phyloP scores from a whole-genome alignment of 345 rosid species.

The Streptanthus diversifolius region DNA sequence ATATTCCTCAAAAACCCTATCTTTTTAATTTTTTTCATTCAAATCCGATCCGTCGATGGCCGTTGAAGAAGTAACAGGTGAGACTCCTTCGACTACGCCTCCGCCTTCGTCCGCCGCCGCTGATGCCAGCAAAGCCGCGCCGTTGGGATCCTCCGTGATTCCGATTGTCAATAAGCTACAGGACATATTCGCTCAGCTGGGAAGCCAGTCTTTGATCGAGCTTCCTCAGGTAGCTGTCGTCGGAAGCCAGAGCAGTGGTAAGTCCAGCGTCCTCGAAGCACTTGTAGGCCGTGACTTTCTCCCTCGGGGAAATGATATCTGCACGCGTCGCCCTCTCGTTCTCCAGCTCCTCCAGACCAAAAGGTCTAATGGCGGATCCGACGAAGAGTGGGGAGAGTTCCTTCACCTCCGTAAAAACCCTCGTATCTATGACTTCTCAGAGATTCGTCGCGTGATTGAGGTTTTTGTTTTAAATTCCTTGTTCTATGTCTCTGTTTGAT shows the following conservation, averaged over 20 bases:
- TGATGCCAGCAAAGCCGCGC: conserved; percentile 28
- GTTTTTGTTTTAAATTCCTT: conserved; percentile 30
- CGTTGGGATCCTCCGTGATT: conserved; percentile 84
- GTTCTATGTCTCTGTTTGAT: background rate
- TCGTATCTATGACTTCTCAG: conserved; percentile 80
- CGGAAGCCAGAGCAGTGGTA: conserved; percentile 98
- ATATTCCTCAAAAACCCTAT: conserved; percentile 10
- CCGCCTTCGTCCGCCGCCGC: conserved; percentile 32
- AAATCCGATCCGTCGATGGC: conserved; percentile 30
- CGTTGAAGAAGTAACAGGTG: conserved; percentile 2
- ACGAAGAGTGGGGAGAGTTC: conserved; percentile 96
- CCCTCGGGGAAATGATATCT: conserved; percentile 87
- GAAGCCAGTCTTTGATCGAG: conserved; percentile 84
- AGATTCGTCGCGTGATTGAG: conserved; percentile 94
- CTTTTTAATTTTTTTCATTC: background rate
- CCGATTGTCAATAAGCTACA: conserved; percentile 93
- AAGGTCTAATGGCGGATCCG: conserved; percentile 56
- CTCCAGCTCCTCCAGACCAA: conserved; percentile 91
- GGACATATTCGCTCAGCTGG: conserved; percentile 93
- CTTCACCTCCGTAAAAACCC: conserved; percentile 64
- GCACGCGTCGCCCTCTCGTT: conserved; percentile 95
- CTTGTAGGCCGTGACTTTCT: conserved; percentile 97
- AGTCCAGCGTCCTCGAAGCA: conserved; percentile 95
- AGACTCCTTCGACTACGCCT: conserved; percentile 18
- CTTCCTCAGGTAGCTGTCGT: conserved; percentile 99